phyloP scores from a whole-genome alignment of 2,329 filamentous ascomycete species.

The Fusarium lyarnte region DNA sequence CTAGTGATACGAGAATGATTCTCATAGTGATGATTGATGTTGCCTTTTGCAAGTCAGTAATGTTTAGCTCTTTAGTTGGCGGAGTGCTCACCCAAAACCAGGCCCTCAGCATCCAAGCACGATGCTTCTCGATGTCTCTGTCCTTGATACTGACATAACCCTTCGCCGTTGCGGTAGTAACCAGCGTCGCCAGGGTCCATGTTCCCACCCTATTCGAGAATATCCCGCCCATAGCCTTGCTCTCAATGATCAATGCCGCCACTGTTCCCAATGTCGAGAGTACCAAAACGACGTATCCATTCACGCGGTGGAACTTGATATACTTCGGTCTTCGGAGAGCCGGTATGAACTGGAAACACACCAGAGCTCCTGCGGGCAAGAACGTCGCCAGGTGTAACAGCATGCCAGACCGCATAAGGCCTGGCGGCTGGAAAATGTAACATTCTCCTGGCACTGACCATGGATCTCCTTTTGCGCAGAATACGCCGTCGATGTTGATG shows the following conservation, averaged over 20 bases:
- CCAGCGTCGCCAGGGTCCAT: not conserved
- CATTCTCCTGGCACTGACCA: constrained; percentile 9
- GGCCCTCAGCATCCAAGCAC: constrained; percentile 20
- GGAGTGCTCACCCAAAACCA: constrained; percentile 9
- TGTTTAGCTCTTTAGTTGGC: rapidly evolving
- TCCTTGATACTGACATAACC: not conserved
- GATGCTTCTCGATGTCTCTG: not conserved
- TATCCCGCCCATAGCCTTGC: constrained; percentile 9
- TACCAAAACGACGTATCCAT: not conserved
- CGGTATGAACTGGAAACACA: constrained; percentile 18
- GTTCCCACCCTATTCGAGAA: not conserved
- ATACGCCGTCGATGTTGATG: constrained; percentile 11
- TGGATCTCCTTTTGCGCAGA: not conserved
- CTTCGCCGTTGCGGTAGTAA: not conserved
- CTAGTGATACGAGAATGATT: not conserved
- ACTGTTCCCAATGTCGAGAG: not conserved
- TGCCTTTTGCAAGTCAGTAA: not conserved
- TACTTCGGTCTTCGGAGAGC: not conserved
- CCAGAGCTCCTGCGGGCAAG: constrained; percentile 8
- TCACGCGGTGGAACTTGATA: not conserved
- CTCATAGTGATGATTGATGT: constrained; percentile 23
- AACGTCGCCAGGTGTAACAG: constrained; percentile 1
- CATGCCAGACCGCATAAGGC: constrained; percentile 5
- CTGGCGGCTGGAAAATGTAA: not conserved
- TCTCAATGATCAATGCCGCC: constrained; percentile 2